Evolutionary conservation across 192 early-diverging fungal species (phyloP), one percentile per base, ranked within the genome.

Genomic region (Coemansia sp.): DNA sequence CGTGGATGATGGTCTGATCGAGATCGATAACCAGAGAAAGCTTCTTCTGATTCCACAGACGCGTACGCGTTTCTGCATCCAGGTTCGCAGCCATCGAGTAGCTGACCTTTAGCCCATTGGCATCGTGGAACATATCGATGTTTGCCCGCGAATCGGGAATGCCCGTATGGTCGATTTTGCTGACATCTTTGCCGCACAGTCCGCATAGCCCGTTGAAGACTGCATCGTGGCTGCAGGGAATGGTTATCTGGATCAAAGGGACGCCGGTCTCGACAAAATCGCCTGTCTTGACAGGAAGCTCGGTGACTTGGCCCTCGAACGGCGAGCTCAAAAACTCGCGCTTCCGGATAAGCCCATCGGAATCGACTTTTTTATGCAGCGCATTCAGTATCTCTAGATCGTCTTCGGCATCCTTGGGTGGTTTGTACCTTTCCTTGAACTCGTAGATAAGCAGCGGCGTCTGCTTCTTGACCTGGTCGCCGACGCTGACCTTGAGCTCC

Each of bases 1-100:
- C 94, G 56, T 99, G 97, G 48, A 99, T 90, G 19, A 99, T 84
- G 1, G 97, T 99, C 75, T 96, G 94, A 74, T 99, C 97, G 50
- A 99, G 83, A 84, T 99, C 97, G 19, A 99, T 84, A 55, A 99
- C 89, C 23, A 99, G 75, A 4, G 91, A 92, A 42, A 99, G 83
- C 66, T 89, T 92, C 53, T 83, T 72, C 28, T 81, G 82, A 3
- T 74, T 64, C 58, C 88, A 61, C 50, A 99, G 75, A 62, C 89
- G 81, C 22, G 64, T 35, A 25, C 64, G 60, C 42, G 62, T 65
- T 27, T 73, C 60, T 1, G 56, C 59, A 27, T 63, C 67, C 22
- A 69, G 55, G 24, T 58, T 45, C 28, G 65, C 58, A 11, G 58
- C 68, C 39, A 72, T 50, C 18, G 69, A 64, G 42, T 62, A 57